A percentile compares a stretch with the other conserved stretches of the same genome.
Evolutionary conservation across 163 green algal genomes (phyloP).

Genomic region (Scenedesmus sp.): DNA sequence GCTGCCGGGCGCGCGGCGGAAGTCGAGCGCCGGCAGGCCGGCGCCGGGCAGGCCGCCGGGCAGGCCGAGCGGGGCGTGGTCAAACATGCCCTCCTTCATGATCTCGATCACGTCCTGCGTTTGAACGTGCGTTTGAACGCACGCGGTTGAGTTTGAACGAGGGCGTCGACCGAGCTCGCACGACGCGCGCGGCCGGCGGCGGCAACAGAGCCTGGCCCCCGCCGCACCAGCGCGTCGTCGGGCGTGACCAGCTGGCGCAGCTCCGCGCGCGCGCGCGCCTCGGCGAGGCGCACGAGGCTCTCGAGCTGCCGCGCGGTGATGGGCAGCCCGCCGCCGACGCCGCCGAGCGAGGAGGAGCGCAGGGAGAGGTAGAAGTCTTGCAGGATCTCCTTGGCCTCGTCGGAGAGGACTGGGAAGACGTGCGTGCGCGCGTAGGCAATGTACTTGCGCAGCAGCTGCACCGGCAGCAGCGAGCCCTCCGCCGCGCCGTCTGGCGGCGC

Average conservation of each 20-base stretch:
- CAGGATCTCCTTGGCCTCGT: constrained; percentile 70
- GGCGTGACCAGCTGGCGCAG: constrained; percentile 74
- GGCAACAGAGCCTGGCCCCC: background rate
- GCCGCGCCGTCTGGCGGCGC: constrained; percentile 35
- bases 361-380: constrained; percentile 87
- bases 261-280: constrained; percentile 84
- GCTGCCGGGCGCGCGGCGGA: constrained; percentile 46
- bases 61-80: constrained; percentile 49
- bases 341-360: constrained; percentile 47
- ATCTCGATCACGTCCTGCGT: constrained; percentile 71
- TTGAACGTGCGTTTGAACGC: no score
- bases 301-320: constrained; percentile 84
- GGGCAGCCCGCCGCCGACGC: constrained; percentile 1
- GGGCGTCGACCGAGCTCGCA: constrained; percentile 47
- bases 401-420: constrained; percentile 73
- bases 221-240: constrained; percentile 72
- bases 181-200: no score
- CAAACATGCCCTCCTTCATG: constrained; percentile 66
- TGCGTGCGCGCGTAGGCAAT: constrained; percentile 91
- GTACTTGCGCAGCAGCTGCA: constrained; percentile 87
- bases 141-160: constrained; percentile 16
- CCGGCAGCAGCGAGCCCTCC: constrained; percentile 43
- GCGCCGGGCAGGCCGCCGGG: constrained; percentile 21
- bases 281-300: constrained; percentile 84
- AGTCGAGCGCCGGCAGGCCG: constrained; percentile 55